phyloP scores from a whole-genome alignment of 371 early-diverging fungal genomes.

The Phascolomyces articulosus region DNA sequence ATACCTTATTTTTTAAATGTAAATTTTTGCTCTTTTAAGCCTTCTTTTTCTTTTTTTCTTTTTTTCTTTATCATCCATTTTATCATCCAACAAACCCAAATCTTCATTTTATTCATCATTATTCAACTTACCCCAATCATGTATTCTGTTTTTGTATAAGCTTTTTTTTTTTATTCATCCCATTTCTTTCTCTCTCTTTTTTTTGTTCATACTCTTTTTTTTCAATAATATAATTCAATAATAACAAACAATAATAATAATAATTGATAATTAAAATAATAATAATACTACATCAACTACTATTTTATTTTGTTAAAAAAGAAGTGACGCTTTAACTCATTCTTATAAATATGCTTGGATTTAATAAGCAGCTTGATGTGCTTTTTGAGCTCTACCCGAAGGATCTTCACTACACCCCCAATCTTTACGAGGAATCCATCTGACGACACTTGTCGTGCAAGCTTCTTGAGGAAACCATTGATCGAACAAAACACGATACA shows the following conservation, averaged over 20 bases:
- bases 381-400: constrained; percentile 95
- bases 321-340: too few relatives aligned
- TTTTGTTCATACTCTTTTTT: constrained; percentile 1
- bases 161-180: not conserved
- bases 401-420: constrained; percentile 98
- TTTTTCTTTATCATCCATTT: too few relatives aligned
- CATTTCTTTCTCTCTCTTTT: not conserved
- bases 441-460: constrained; percentile 85
- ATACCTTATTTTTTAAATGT: not conserved
- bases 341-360: too few relatives aligned
- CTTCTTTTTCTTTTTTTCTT: not conserved
- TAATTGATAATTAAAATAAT: not conserved
- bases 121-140: not conserved
- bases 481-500: constrained; percentile 93
- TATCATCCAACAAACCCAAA: not conserved
- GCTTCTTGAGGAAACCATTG: constrained; percentile 89
- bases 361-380: constrained; percentile 78
- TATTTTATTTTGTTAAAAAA: too few relatives aligned
- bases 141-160: not conserved
- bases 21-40: not conserved
- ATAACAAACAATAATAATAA: not conserved
- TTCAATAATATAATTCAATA: not conserved
- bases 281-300: not conserved
- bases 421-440: constrained; percentile 96
- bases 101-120: not conserved